A percentile compares a stretch with the other conserved stretches of the same genome.
Evolutionary conservation across 2,329 filamentous ascomycete species (phyloP).

Genomic region (Podosphaera aphanis): DNA sequence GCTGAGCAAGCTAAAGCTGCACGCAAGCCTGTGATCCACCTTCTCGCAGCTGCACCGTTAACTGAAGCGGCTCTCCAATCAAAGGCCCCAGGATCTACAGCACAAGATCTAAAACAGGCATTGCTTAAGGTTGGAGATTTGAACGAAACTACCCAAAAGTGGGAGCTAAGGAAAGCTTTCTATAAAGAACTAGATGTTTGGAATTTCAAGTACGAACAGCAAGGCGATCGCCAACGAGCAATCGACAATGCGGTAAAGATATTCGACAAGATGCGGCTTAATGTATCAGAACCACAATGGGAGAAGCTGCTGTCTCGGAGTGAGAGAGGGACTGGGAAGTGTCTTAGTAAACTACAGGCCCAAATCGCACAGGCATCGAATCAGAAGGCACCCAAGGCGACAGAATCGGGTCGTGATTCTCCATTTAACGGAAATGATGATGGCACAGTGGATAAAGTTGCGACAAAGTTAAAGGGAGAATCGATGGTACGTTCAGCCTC

Average conservation of each 20-base stretch:
- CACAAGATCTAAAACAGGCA: conserved; percentile 28
- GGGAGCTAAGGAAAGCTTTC: conserved; percentile 29
- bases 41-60: conserved; percentile 31
- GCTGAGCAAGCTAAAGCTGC: conserved; percentile 30
- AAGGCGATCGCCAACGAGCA: conserved; percentile 31
- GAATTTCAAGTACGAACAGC: conserved; percentile 31
- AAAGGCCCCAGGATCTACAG: conserved; percentile 23
- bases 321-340: conserved; percentile 35
- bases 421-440: conserved; percentile 18
- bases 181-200: conserved; percentile 44
- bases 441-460: conserved; percentile 13
- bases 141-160: conserved; percentile 25
- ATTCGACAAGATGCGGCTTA: conserved; percentile 35
- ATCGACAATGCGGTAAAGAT: conserved; percentile 36
- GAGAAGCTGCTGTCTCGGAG: conserved; percentile 32
- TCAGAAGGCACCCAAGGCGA: conserved; percentile 27
- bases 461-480: conserved; percentile 18
- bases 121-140: conserved; percentile 35
- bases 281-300: conserved; percentile 33
- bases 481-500: conserved; percentile 27
- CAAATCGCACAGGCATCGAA: conserved; percentile 31
- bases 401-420: conserved; percentile 22
- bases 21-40: conserved; percentile 31
- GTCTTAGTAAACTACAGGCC: conserved; percentile 36
- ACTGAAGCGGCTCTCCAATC: conserved; percentile 26